Evolutionary conservation across 2,329 filamentous ascomycete genomes (phyloP).

Genomic region (Metarhizium guizhouense): DNA sequence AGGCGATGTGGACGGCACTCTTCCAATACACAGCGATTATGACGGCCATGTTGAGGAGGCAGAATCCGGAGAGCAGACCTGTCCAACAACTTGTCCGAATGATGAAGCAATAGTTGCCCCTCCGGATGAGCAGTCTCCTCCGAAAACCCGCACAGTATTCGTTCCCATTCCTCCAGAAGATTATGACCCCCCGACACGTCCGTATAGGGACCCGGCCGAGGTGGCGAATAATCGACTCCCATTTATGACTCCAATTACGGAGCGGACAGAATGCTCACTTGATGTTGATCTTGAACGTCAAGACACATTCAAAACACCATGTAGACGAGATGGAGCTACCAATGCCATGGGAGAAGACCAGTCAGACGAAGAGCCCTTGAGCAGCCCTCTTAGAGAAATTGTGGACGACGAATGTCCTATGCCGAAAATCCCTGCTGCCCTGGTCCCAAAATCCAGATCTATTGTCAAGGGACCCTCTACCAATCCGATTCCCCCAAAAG

Average conservation of each 20-base stretch:
- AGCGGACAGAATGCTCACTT: slow-evolving; percentile 85
- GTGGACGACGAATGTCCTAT: slow-evolving; percentile 41
- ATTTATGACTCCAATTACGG: slow-evolving; percentile 98
- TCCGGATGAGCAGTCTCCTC: slow-evolving; percentile 29
- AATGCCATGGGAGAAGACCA: slow-evolving; percentile 19
- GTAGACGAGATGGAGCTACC: slow-evolving; percentile 36
- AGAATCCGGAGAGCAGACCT: slow-evolving; percentile 14
- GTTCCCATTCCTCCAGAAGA: slow-evolving; percentile 78
- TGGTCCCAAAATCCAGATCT: slow-evolving; percentile 30
- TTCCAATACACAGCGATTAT: slow-evolving; percentile 19
- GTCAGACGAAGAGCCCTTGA: slow-evolving; percentile 36
- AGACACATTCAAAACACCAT: slow-evolving; percentile 70
- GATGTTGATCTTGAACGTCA: slow-evolving; percentile 52
- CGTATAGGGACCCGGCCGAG: slow-evolving; percentile 71
- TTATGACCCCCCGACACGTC: slow-evolving; percentile 68
- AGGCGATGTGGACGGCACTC: slow-evolving; percentile 18
- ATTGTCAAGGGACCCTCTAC: slow-evolving; percentile 20
- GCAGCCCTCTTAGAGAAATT: slow-evolving; percentile 66
- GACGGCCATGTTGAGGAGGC: slow-evolving; percentile 16
- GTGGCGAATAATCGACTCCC: slow-evolving; percentile 84
- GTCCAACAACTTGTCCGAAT: neutral
- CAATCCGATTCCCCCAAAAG: slow-evolving; percentile 42
- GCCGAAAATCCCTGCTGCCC: slow-evolving; percentile 42
- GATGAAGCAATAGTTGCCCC: slow-evolving; percentile 35
- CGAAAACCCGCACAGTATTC: slow-evolving; percentile 56